These are phyloP conservation scores for Takashimella tepidaria DNA, from an alignment of 1,284 basidiomycete species.

Conservation along the genomic window DNA sequence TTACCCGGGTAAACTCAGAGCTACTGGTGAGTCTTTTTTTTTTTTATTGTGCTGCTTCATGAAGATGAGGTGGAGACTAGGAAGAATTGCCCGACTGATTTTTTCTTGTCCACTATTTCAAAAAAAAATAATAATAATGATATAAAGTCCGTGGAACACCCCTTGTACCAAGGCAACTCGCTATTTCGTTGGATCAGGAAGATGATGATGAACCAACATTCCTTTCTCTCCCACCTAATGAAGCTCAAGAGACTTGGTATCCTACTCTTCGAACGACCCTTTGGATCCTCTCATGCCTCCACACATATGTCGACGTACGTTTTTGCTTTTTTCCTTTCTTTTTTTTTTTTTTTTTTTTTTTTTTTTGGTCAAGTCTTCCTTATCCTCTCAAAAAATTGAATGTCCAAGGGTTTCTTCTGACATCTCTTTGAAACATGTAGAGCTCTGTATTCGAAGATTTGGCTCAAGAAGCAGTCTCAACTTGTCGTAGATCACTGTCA, in stretches of 20 bases:
- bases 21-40: constrained; percentile 15
- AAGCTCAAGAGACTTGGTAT: constrained; percentile 79
- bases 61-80: not conserved
- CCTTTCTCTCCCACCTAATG: constrained; percentile 65
- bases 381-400: not conserved
- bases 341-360: constrained; percentile 1
- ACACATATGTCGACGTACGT: constrained; percentile 81
- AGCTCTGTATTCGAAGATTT: constrained; percentile 88
- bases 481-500: constrained; percentile 73
- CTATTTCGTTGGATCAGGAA: constrained; percentile 35
- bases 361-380: not conserved
- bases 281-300: constrained; percentile 80
- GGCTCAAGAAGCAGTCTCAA: constrained; percentile 77
- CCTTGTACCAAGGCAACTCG: constrained; percentile 12
- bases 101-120: not conserved
- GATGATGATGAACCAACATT: constrained; percentile 52
- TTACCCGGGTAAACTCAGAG: constrained; percentile 65
- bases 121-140: not conserved
- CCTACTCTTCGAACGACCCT: constrained; percentile 77
- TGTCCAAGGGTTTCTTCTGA: not conserved
- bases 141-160: constrained; percentile 4
- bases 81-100: too few species aligned
- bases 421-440: constrained; percentile 49
- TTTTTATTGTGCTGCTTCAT: not conserved
- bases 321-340: not conserved